Conservation (phyloP, 116 monocot species). For the Iris pallida region DNA sequence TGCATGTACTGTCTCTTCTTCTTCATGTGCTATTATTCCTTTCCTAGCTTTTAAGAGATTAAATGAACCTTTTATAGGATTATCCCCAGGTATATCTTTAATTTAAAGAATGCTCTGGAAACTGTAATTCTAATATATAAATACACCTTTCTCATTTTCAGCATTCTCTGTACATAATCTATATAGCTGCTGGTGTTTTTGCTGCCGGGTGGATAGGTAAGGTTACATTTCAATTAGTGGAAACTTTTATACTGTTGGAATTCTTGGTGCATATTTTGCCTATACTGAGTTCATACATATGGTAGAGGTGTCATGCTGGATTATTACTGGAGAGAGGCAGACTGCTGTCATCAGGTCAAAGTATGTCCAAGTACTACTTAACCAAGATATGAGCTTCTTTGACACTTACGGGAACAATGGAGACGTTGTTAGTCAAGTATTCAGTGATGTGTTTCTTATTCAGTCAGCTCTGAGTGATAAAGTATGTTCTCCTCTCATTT, state of each 20-base stretch:
- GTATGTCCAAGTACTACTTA: constrained; percentile 89
- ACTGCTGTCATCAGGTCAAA: constrained; percentile 97
- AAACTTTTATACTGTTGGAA: too few species aligned
- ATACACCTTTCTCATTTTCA: constrained; percentile 14
- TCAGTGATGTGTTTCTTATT: constrained; percentile 94
- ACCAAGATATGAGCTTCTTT: constrained; percentile 99
- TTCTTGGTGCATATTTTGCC: too few species aligned
- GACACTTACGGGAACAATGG: constrained; percentile 99
- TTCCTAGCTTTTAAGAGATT: too few species aligned
- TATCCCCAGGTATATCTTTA: background rate
- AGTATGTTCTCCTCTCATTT: constrained; percentile 51
- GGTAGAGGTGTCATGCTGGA: constrained; percentile 98
- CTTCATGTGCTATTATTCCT: too few species aligned
- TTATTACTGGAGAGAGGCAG: constrained; percentile 94
- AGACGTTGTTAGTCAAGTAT: constrained; percentile 95
- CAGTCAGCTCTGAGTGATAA: constrained; percentile 97
- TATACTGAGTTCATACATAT: too few species aligned
- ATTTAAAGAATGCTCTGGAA: too few species aligned
- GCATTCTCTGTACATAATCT: constrained; percentile 37
- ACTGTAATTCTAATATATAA: too few species aligned
- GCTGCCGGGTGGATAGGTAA: too few species aligned
- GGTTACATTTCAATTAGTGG: too few species aligned
- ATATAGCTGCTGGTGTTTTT: constrained; percentile 35
- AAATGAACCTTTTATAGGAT: background rate
- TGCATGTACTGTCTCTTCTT: too few species aligned